Percentiles rank a stretch among this genome's conserved stretches.
Evolutionary conservation across 169 alveolate species (phyloP).

Genomic region (Eimeria acervulina): DNA sequence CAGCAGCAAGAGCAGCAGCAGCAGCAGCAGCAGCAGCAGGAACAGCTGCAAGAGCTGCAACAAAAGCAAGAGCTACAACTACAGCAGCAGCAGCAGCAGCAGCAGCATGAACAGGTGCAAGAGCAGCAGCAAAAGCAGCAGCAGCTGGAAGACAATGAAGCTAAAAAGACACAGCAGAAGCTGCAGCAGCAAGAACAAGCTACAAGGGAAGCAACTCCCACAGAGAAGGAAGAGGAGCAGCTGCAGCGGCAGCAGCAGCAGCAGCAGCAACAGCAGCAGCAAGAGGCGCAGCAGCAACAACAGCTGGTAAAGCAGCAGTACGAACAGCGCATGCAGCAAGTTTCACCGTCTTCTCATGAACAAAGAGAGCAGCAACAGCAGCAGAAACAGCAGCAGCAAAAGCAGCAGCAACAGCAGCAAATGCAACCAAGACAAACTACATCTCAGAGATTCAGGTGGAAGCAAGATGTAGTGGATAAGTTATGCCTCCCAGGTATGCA

Average conservation of each 20-base stretch:
- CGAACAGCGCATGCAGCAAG: background rate
- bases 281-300: too few species aligned
- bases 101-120: too few species aligned
- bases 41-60: too few species aligned
- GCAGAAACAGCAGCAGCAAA: background rate
- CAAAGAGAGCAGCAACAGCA: background rate
- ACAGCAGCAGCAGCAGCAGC: too few species aligned
- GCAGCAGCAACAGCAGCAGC: slow-evolving; percentile 40
- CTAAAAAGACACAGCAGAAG: too few species aligned
- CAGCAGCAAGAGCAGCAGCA: too few species aligned
- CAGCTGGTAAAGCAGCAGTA: too few species aligned
- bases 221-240: slow-evolving; percentile 10
- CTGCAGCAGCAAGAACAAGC: slow-evolving; percentile 53
- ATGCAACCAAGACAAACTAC: background rate
- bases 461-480: slow-evolving; percentile 40
- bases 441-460: background rate
- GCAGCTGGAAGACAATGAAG: too few species aligned
- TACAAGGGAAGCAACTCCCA: slow-evolving; percentile 15
- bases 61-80: too few species aligned
- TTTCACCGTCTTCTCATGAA: background rate
- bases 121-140: too few species aligned
- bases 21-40: too few species aligned
- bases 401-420: too few species aligned
- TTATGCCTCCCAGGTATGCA: slow-evolving; percentile 62
- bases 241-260: slow-evolving; percentile 11